Conservation (phyloP, 179 eudicot species). For the Sideroxylon spinosum region DNA sequence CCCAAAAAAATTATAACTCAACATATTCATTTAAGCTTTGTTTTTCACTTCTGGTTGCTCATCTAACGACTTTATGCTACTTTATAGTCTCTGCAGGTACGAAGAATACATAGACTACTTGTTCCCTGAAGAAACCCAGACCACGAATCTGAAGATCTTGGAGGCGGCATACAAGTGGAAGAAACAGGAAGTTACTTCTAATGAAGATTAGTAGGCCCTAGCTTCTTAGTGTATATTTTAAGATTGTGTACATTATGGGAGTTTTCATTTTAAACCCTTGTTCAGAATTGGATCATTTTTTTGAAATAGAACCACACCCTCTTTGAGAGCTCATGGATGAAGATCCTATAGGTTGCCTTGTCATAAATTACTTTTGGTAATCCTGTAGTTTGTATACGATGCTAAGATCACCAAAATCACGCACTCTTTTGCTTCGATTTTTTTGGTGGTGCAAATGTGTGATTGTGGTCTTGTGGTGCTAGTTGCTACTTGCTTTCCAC, state of each 20-base stretch:
- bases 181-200: conserved; percentile 47
- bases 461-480: too few relatives aligned
- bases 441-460: too few relatives aligned
- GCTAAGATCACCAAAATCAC: too few relatives aligned
- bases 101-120: conserved; percentile 78
- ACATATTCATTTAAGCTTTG: neutral
- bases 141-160: conserved; percentile 59
- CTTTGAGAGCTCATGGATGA: too few relatives aligned
- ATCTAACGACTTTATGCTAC: neutral
- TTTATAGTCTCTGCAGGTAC: conserved; percentile 36
- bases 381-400: too few relatives aligned
- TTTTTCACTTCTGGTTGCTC: neutral
- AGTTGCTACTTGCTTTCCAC: too few relatives aligned
- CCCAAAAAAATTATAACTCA: too few relatives aligned
- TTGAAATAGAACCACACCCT: neutral
- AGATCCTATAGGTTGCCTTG: too few relatives aligned
- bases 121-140: conserved; percentile 71
- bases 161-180: conserved; percentile 82
- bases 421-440: too few relatives aligned
- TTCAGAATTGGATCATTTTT: neutral
- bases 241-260: neutral
- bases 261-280: neutral
- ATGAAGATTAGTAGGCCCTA: conserved; percentile 39
- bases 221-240: neutral
- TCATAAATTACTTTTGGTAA: too few relatives aligned